Percentiles rank a stretch among this genome's conserved stretches.
Conservation (phyloP, 192 early-diverging fungal species). For the Blastocladiella britannica region DNA sequence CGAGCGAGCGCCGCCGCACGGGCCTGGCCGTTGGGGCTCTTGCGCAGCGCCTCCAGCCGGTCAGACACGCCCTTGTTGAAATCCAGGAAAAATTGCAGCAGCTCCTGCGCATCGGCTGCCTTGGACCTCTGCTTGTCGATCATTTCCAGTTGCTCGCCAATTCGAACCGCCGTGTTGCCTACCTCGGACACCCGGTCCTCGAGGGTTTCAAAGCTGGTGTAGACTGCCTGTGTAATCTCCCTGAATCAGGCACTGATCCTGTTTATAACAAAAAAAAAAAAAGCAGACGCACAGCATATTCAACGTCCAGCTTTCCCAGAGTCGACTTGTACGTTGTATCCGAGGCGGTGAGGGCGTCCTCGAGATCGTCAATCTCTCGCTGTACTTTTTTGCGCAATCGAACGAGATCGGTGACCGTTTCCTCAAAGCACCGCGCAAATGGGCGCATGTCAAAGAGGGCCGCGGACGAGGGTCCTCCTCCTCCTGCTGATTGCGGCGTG, state of each 20-base stretch:
- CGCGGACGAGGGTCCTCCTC: slow-evolving; percentile 7
- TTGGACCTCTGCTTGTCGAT: slow-evolving; percentile 78
- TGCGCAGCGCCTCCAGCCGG: slow-evolving; percentile 50
- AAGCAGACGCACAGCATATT: slow-evolving; percentile 44
- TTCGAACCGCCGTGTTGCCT: slow-evolving; percentile 84
- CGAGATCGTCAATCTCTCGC: slow-evolving; percentile 64
- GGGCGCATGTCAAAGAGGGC: slow-evolving; percentile 69
- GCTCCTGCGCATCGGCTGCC: slow-evolving; percentile 68
- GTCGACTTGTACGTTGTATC: slow-evolving; percentile 55
- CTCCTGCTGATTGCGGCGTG: not conserved
- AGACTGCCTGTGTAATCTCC: slow-evolving; percentile 41
- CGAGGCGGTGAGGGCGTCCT: slow-evolving; percentile 48
- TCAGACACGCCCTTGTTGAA: slow-evolving; percentile 55
- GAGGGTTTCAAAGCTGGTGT: slow-evolving; percentile 65
- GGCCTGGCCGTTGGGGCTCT: slow-evolving; percentile 7
- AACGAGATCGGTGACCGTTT: slow-evolving; percentile 60
- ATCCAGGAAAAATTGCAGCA: slow-evolving; percentile 84
- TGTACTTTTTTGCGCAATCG: slow-evolving; percentile 53
- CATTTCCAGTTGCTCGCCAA: slow-evolving; percentile 93
- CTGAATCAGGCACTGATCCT: not conserved
- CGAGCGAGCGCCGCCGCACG: not conserved
- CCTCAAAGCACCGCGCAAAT: slow-evolving; percentile 80
- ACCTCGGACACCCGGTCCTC: slow-evolving; percentile 78
- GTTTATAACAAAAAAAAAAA: not conserved
- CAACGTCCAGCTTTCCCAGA: slow-evolving; percentile 50